These are phyloP conservation scores for Stachybotrys chartarum DNA, from an alignment of 2,329 filamentous ascomycete species.

Conservation along the genomic window DNA sequence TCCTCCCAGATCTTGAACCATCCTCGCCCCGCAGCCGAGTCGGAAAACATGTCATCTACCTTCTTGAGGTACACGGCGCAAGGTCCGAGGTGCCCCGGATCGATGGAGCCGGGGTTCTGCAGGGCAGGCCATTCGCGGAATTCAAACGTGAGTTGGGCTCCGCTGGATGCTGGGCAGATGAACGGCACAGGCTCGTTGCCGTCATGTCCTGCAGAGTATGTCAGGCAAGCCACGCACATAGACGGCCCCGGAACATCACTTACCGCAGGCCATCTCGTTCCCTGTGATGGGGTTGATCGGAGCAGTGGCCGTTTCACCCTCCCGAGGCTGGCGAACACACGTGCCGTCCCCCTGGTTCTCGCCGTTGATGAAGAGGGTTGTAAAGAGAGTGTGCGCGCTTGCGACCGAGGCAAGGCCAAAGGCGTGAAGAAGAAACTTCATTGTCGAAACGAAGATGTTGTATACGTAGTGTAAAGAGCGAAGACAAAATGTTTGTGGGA, in stretches of 20 bases:
- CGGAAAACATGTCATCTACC: slow-evolving; percentile 45
- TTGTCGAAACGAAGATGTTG: slow-evolving; percentile 19
- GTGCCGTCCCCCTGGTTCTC: slow-evolving; percentile 62
- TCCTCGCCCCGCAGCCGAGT: slow-evolving; percentile 52
- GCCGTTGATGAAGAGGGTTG: slow-evolving; percentile 55
- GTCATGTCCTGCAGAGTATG: slow-evolving; percentile 29
- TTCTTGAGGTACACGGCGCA: slow-evolving; percentile 70
- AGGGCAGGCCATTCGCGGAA: slow-evolving; percentile 56
- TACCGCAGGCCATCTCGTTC: slow-evolving; percentile 65
- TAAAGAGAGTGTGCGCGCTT: slow-evolving; percentile 55
- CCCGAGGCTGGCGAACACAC: slow-evolving; percentile 60
- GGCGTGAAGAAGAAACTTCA: slow-evolving; percentile 23
- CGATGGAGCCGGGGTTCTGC: slow-evolving; percentile 46
- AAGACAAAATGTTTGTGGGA: no score
- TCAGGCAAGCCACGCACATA: not conserved
- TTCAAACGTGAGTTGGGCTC: slow-evolving; percentile 56
- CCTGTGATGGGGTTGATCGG: slow-evolving; percentile 53
- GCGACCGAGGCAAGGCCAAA: slow-evolving; percentile 29
- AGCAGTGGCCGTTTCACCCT: slow-evolving; percentile 41
- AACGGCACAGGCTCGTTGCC: slow-evolving; percentile 38
- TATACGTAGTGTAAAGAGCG: not conserved
- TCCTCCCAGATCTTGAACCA: slow-evolving; percentile 77
- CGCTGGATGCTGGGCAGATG: slow-evolving; percentile 41
- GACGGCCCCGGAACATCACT: slow-evolving; percentile 13
- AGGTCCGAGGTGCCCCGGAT: slow-evolving; percentile 57